phyloP scores from a whole-genome alignment of 202 grass and related monocot species.

The Zoysia matrella region DNA sequence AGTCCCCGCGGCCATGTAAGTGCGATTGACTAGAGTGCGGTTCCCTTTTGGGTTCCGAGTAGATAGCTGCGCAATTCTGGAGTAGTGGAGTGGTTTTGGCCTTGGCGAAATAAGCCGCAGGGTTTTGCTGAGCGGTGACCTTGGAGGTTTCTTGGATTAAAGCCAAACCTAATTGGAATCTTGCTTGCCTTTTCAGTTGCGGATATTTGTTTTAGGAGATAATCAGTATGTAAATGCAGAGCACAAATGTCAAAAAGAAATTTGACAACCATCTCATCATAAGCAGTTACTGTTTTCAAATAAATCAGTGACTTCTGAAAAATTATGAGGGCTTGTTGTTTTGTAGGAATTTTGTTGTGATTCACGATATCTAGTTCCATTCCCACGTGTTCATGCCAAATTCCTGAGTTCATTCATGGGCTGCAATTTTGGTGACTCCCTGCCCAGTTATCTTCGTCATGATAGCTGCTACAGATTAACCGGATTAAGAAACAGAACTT shows the following conservation, averaged over 20 bases:
- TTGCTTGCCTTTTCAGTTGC: not conserved
- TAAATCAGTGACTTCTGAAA: not conserved
- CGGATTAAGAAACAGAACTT: not conserved
- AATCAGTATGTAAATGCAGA: not conserved
- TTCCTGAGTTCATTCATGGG: not conserved
- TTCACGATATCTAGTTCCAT: not conserved
- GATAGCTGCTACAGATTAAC: not conserved
- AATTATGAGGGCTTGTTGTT: not conserved
- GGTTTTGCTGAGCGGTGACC: not conserved
- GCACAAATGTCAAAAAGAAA: not conserved
- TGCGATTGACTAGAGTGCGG: not conserved
- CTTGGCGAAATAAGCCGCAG: not conserved
- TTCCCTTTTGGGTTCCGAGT: not conserved
- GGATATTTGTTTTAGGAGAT: not conserved
- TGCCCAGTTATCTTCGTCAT: not conserved
- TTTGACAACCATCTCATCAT: not conserved
- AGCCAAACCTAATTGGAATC: not conserved
- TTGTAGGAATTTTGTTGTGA: not conserved
- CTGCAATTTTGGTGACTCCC: not conserved
- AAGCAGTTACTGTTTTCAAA: not conserved
- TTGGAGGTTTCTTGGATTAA: slow-evolving; percentile 19
- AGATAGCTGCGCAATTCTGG: slow-evolving; percentile 10
- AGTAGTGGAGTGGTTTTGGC: not conserved
- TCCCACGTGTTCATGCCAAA: not conserved
- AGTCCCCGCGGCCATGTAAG: not conserved